Evolutionary conservation across 441 rosid species (phyloP), one percentile per base, ranked within the genome.

Genomic region (Brassica hybrid): DNA sequence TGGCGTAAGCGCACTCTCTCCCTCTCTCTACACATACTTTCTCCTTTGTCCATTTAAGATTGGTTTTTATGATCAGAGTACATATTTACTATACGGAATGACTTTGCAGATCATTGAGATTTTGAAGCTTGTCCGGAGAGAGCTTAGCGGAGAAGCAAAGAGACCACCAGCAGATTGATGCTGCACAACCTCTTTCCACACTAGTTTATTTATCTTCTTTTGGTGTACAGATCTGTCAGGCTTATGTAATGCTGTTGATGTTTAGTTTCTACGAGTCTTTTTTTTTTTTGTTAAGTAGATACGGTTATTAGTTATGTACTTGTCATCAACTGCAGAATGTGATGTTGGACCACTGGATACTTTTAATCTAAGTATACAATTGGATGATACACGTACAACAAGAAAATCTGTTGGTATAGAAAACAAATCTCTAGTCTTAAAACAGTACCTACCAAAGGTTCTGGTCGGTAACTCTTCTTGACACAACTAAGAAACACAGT

Each of bases 81-180:
- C 9, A 34, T 23, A 41, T 30, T 10, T 43, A 34, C 14, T 52
- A 9, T 62, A 7, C 50, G n/a, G 6, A 12, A 14, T 69, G 69
- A 45, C 36, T 63, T 67, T 77, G 77, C 90, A 96, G 99, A 83
- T 96, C 72, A 86, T 87, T 74, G 98, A 96, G 88, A 90, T 87
- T 64, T 82, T 96, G 83, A 90, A 87, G 88, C 88, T 96, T 65
- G 94, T 96, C 54, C 84, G 85, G 77, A 88, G 88, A 84, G 97
- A 92, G 84, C 80, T 96, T 84, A 88, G 88, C 13, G 96, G 96
- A 76, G 90, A 86, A 82, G 75, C 86, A 45, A 75, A 71, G 14
- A 86, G 82, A 81, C 61, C 70, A 79, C 68, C 78, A 45, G 81
- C 79, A 38, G 81, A 67, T 74, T 88, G 87, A 87, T 52, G 10